Evolutionary conservation across 495 filamentous ascomycete genomes (phyloP).

Genomic region (Hypoxylon cercidicola): DNA sequence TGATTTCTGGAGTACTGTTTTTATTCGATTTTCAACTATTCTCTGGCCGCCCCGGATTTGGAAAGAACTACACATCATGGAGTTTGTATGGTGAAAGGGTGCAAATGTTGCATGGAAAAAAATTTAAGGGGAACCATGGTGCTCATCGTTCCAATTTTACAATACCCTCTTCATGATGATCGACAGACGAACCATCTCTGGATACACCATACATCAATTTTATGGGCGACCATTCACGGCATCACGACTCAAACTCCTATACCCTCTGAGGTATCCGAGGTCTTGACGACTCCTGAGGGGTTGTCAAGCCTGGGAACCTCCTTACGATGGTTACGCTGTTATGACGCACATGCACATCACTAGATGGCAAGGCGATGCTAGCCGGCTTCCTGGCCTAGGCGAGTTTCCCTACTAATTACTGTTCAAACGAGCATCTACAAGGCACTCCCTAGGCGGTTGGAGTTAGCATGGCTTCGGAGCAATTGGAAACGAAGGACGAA

Average conservation of each 20-base stretch:
- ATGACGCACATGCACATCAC: slow-evolving; percentile 49
- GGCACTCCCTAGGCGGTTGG: slow-evolving; percentile 24
- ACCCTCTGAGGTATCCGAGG: slow-evolving; percentile 46
- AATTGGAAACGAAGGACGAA: slow-evolving; percentile 44
- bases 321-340: slow-evolving; percentile 52
- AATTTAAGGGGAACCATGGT: slow-evolving; percentile 40
- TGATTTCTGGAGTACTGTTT: slow-evolving; percentile 40
- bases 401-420: slow-evolving; percentile 44
- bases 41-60: slow-evolving; percentile 40
- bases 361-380: slow-evolving; percentile 44
- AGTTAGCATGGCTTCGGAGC: slow-evolving; percentile 39
- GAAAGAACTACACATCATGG: slow-evolving; percentile 42
- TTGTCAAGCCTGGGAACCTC: slow-evolving; percentile 42
- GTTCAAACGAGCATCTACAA: slow-evolving; percentile 38
- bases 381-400: slow-evolving; percentile 34
- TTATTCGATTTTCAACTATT: slow-evolving; percentile 35
- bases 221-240: slow-evolving; percentile 52
- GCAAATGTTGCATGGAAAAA: slow-evolving; percentile 42
- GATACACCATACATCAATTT: slow-evolving; percentile 50
- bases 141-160: slow-evolving; percentile 42
- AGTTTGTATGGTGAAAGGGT: slow-evolving; percentile 43
- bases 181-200: slow-evolving; percentile 48
- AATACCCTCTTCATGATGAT: slow-evolving; percentile 49
- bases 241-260: slow-evolving; percentile 52
- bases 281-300: slow-evolving; percentile 37